Evolutionary conservation across 1,284 basidiomycete genomes (phyloP).

Genomic region (Lentinus polychrous): DNA sequence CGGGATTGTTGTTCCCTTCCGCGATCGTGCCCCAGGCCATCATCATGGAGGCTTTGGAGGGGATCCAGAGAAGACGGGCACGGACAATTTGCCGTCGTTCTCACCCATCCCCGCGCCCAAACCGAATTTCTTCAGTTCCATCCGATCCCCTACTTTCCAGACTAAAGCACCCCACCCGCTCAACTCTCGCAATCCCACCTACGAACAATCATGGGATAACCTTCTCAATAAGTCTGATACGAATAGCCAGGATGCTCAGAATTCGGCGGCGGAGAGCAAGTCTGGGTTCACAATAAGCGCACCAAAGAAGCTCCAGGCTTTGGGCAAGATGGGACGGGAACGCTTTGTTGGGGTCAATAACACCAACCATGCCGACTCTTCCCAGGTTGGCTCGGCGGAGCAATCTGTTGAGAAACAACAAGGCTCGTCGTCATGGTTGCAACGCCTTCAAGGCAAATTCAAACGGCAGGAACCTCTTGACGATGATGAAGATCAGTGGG

Average conservation of each 20-base stretch:
- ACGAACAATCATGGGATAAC: constrained; percentile 44
- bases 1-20: constrained; percentile 37
- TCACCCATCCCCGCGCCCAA: constrained; percentile 42
- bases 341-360: constrained; percentile 17
- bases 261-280: constrained; percentile 7
- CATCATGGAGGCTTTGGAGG: constrained; percentile 13
- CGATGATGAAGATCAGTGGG: constrained; percentile 3
- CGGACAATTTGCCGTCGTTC: constrained; percentile 34
- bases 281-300: constrained; percentile 24
- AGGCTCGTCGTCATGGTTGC: constrained; percentile 12
- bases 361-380: constrained; percentile 21
- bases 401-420: background rate
- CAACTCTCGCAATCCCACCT: constrained; percentile 25
- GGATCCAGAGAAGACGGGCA: constrained; percentile 21
- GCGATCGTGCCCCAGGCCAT: constrained; percentile 10
- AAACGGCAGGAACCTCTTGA: constrained; percentile 16
- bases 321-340: constrained; percentile 33
- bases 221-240: constrained; percentile 34
- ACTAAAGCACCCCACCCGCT: constrained; percentile 26
- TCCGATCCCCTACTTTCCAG: constrained; percentile 26
- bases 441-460: constrained; percentile 23
- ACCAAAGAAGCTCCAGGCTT: constrained; percentile 38
- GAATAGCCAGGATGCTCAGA: constrained; percentile 10
- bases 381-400: constrained; percentile 6
- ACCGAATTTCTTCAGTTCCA: constrained; percentile 34